Conservation (phyloP, 2,329 filamentous ascomycete species). For the Ophiosphaerella narmari region DNA sequence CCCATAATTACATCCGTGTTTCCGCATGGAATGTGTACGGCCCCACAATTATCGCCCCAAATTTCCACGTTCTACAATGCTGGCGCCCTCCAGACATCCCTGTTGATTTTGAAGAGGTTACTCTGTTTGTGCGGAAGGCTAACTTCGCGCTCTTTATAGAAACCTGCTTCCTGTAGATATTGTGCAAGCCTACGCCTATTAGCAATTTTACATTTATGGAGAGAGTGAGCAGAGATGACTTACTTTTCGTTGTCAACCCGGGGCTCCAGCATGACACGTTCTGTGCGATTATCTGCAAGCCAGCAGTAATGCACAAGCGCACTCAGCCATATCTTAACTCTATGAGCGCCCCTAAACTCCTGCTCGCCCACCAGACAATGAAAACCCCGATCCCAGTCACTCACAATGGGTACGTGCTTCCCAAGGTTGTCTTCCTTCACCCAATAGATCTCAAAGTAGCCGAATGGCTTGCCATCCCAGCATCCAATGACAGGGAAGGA, state of each 20-base stretch:
- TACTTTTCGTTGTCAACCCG: conserved; percentile 89
- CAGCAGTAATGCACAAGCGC: conserved; percentile 87
- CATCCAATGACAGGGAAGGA: conserved; percentile 90
- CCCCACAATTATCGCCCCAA: conserved; percentile 3
- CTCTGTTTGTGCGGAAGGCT: conserved; percentile 91
- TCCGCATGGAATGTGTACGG: conserved; percentile 3
- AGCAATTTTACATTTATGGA: conserved; percentile 3
- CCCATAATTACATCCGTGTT: conserved; percentile 6
- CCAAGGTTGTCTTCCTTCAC: conserved; percentile 88
- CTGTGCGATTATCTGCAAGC: conserved; percentile 76
- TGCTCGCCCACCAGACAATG: conserved; percentile 91
- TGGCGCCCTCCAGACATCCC: conserved; percentile 70
- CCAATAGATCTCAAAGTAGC: conserved; percentile 98
- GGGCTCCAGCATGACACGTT: conserved; percentile 84
- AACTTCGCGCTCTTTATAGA: conserved; percentile 84
- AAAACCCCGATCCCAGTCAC: conserved; percentile 84
- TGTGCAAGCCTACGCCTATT: conserved; percentile 62
- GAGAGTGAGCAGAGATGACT: conserved; percentile 36
- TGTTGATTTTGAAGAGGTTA: conserved; percentile 77
- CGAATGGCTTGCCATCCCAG: conserved; percentile 95
- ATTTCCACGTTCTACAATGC: conserved; percentile 23
- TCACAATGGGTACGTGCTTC: conserved; percentile 66
- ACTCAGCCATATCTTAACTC: conserved; percentile 79
- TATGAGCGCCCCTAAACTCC: conserved; percentile 79
- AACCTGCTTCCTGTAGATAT: conserved; percentile 75